Conservation (phyloP, 2,329 filamentous ascomycete species). For the Hortaea sp. region DNA sequence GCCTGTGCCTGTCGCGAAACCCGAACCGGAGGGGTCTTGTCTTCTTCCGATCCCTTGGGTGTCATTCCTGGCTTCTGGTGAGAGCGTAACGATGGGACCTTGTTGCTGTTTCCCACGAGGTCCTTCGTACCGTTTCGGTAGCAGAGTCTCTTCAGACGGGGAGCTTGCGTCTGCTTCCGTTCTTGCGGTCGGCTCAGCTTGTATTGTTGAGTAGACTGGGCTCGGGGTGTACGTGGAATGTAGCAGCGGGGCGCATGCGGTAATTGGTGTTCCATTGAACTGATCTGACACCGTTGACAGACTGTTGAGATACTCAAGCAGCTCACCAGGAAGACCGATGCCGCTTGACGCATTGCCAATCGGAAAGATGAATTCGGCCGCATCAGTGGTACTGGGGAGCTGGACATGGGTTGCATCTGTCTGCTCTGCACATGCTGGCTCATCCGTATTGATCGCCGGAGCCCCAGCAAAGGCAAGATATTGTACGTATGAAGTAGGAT, state of each 20-base stretch:
- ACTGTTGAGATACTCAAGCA: neutral
- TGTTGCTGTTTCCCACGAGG: neutral
- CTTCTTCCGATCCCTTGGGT: neutral
- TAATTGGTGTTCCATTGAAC: neutral
- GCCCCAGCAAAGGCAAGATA: neutral
- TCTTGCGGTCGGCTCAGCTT: too few relatives aligned
- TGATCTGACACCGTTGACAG: neutral
- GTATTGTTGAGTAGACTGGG: neutral
- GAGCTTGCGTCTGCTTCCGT: too few relatives aligned
- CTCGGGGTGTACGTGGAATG: neutral
- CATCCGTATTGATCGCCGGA: neutral
- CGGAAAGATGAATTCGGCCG: neutral
- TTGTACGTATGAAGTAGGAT: constrained; percentile 1
- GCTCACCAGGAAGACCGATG: neutral
- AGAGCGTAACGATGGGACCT: neutral
- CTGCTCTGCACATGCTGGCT: neutral
- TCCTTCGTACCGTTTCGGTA: neutral
- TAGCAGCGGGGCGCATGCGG: neutral
- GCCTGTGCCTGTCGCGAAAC: neutral
- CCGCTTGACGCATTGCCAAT: neutral
- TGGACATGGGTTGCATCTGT: neutral
- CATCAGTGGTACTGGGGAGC: neutral
- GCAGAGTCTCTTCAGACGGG: too few relatives aligned
- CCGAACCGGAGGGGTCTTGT: neutral
- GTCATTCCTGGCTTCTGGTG: neutral